phyloP scores from a whole-genome alignment of 305 asterid species.

The Solanum hybrid region DNA sequence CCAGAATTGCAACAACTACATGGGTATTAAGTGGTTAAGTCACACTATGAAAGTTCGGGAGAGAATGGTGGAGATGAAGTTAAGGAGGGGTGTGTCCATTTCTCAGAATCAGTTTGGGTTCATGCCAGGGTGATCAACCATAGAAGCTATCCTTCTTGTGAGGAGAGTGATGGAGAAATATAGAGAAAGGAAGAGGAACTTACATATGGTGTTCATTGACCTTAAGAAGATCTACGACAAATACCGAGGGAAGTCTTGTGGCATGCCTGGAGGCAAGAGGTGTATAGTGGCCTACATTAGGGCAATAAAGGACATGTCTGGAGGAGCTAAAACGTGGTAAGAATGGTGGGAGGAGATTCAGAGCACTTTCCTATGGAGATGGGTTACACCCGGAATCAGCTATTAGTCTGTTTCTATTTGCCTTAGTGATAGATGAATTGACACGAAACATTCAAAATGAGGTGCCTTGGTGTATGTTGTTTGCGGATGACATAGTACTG shows the following conservation, averaged over 20 bases:
- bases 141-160: neutral
- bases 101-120: neutral
- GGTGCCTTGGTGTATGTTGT: neutral
- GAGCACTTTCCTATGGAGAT: neutral
- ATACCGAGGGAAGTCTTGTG: neutral
- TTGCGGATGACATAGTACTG: no score
- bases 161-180: neutral
- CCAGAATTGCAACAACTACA: no score
- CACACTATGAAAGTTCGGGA: neutral
- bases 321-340: neutral
- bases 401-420: neutral
- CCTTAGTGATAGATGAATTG: neutral
- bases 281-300: neutral
- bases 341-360: neutral
- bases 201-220: neutral
- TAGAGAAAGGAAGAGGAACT: neutral
- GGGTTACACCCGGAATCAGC: neutral
- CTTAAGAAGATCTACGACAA: neutral
- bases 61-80: neutral
- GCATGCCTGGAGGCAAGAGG: neutral
- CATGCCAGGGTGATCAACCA: neutral
- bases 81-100: neutral
- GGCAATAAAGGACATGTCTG: neutral
- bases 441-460: neutral
- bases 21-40: no score